Evolutionary conservation across 1,284 basidiomycete genomes (phyloP).

Genomic region (Trichosporon sp.): DNA sequence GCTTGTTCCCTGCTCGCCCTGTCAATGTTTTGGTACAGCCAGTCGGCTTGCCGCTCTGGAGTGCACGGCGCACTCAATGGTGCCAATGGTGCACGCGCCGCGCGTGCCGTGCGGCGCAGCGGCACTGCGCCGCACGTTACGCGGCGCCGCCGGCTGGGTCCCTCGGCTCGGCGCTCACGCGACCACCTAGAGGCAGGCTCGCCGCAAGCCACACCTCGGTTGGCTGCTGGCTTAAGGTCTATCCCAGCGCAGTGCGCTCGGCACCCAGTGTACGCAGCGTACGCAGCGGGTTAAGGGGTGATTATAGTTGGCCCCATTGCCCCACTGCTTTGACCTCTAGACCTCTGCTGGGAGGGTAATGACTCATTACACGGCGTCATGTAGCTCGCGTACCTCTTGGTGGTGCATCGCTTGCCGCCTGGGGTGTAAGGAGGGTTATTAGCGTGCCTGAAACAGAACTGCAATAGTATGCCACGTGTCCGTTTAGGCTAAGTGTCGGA

Average conservation of each 20-base stretch:
- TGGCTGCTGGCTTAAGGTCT: neutral
- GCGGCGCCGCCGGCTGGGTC: too few relatives aligned
- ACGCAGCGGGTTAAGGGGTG: neutral
- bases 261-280: too few relatives aligned
- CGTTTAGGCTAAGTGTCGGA: neutral
- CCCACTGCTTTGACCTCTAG: neutral
- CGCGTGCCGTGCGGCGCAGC: too few relatives aligned
- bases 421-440: neutral
- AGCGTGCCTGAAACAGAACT: neutral
- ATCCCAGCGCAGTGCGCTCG: too few relatives aligned
- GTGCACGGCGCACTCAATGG: too few relatives aligned
- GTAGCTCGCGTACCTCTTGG: neutral
- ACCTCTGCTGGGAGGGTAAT: neutral
- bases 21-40: too few relatives aligned
- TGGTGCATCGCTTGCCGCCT: neutral
- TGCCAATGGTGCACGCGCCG: neutral
- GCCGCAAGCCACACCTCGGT: neutral
- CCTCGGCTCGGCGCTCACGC: neutral
- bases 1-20: too few relatives aligned
- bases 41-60: neutral
- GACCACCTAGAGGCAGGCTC: neutral
- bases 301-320: neutral
- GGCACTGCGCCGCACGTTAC: neutral
- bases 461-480: neutral
- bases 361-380: conserved; percentile 1